Evolutionary conservation across 495 filamentous ascomycete genomes (phyloP), one percentile per base, ranked within the genome.

Genomic region (Hyaloscypha finlandica): DNA sequence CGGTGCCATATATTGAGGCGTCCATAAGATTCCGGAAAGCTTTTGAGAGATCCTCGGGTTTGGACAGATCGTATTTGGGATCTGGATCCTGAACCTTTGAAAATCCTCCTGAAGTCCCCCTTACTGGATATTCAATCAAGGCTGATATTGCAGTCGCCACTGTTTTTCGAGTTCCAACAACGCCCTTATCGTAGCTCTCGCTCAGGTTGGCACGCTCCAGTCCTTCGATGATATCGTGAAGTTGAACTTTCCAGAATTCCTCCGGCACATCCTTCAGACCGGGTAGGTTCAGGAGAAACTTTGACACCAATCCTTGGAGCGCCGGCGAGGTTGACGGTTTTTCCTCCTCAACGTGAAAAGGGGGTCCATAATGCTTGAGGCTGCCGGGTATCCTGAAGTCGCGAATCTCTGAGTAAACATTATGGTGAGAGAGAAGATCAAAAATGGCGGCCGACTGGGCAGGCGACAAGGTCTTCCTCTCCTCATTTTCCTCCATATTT

Each of bases 151-250:
- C 88, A 32, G 88, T 89, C 8, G 87, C 85, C 31, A 91, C 77
- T 11, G 86, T 86, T 73, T 88, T 90, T 57, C 88, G 80, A 66
- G 83, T 82, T 14, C 88, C 87, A 39, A 91, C 70, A 8, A 81
- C 78, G 6, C 86, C 88, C 72, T 89, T 89, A 71, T 91, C 88
- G 70, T 89, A 91, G 73, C 86, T 89, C 69, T 90, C 87, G 32
- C 85, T 88, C 32, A 90, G 77, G 32, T 88, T 82, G 20, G 83
- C 85, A 19, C 84, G 79, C 4, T 76, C 82, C n/a, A 90, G 74
- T 52, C 83, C 81, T 31, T 74, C 75, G 64, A 80, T 71, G 20
- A 88, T 73, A 37, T 79, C 78, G 64, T 81, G 77, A 45, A 83
- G 75, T 29, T 79, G 72, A 11, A 75, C 73, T 51, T 78, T 75